Conservation (phyloP, 2,329 filamentous ascomycete species). For the Cladobotryum protrusum region DNA sequence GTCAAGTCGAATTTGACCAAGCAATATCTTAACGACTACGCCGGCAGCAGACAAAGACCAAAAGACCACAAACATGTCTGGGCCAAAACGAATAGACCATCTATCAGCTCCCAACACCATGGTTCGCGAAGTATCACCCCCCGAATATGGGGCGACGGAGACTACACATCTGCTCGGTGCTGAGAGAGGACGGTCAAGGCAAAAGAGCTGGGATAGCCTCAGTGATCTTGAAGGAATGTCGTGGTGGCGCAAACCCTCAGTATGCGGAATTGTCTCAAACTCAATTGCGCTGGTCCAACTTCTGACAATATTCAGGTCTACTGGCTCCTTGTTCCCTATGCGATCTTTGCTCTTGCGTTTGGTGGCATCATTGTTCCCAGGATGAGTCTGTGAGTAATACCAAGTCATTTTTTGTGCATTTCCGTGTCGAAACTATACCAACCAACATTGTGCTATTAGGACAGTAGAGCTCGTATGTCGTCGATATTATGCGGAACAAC, state of each 20-base stretch:
- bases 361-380: constrained; percentile 82
- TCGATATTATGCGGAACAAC: constrained; percentile 68
- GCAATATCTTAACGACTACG: no score
- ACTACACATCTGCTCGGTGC: constrained; percentile 34
- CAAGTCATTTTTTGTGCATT: neutral
- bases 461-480: constrained; percentile 79
- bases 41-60: neutral
- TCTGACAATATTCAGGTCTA: constrained; percentile 51
- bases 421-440: neutral
- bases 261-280: constrained; percentile 28
- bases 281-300: neutral
- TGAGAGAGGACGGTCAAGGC: constrained; percentile 12
- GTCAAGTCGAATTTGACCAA: neutral
- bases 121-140: constrained; percentile 7
- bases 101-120: constrained; percentile 1
- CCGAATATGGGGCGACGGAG: constrained; percentile 24
- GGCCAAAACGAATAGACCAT: constrained; percentile 6
- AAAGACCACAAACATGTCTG: constrained; percentile 1
- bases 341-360: constrained; percentile 77
- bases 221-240: constrained; percentile 55
- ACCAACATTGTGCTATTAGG: constrained; percentile 26
- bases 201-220: constrained; percentile 12
- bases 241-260: constrained; percentile 58
- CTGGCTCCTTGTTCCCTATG: constrained; percentile 77
- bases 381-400: constrained; percentile 60